Evolutionary conservation across 2,329 filamentous ascomycete genomes (phyloP).

Genomic region (Aphanocladium album): DNA sequence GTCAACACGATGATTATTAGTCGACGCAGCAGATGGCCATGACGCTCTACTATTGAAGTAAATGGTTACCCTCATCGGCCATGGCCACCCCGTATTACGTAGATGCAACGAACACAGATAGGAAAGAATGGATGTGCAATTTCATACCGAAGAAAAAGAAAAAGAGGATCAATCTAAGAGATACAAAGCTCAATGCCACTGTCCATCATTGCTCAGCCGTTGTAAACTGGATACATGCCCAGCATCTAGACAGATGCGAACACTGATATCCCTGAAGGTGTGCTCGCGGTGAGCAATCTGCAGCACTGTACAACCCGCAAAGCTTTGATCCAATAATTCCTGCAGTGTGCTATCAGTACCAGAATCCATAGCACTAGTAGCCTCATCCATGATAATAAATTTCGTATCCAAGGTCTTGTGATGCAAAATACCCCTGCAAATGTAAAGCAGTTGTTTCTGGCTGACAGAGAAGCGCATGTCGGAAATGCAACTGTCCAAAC

Average conservation of each 20-base stretch:
- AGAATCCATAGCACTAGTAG: neutral
- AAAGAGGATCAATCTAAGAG: too few species aligned
- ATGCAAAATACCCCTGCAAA: neutral
- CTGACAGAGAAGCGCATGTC: neutral
- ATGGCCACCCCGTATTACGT: too few species aligned
- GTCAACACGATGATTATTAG: too few species aligned
- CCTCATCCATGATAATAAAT: slow-evolving; percentile 7
- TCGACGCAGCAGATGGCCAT: too few species aligned
- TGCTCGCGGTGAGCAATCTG: neutral
- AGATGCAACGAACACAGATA: too few species aligned
- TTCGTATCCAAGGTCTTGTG: neutral
- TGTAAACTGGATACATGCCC: neutral
- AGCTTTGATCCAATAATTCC: neutral
- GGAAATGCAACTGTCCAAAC: neutral
- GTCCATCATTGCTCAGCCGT: too few species aligned
- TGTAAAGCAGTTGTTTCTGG: slow-evolving; percentile 1
- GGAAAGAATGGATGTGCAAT: too few species aligned
- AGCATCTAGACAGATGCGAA: neutral
- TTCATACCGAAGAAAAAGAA: too few species aligned
- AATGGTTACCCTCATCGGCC: too few species aligned
- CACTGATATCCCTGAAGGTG: neutral
- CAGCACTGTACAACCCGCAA: neutral
- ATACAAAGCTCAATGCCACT: too few species aligned
- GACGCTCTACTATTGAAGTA: too few species aligned
- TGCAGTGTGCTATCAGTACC: neutral